A percentile compares a stretch with the other conserved stretches of the same genome.
These are phyloP conservation scores for Euptelea pleiosperma DNA, from an alignment of 164 flowering plant genomes.

Conservation along the genomic window DNA sequence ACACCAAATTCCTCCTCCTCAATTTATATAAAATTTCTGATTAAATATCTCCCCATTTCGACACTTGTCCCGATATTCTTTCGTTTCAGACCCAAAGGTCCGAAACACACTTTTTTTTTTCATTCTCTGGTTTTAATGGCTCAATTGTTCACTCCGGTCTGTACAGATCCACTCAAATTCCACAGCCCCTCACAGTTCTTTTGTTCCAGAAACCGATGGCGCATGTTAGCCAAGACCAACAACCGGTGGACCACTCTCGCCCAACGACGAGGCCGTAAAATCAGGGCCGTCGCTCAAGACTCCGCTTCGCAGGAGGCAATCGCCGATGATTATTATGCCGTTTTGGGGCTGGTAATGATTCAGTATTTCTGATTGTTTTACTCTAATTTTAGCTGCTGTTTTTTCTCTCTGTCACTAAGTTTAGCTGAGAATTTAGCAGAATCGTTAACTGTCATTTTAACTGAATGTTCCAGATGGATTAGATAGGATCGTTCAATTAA, in stretches of 20 bases:
- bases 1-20: slow-evolving; percentile 20
- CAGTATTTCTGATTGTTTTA: not conserved
- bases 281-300: slow-evolving; percentile 44
- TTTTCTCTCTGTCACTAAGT: not conserved
- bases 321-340: slow-evolving; percentile 80
- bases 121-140: slow-evolving; percentile 36
- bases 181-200: slow-evolving; percentile 28
- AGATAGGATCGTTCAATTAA: too few relatives aligned
- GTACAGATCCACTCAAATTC: slow-evolving; percentile 55
- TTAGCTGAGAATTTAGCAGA: too few relatives aligned
- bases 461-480: too few relatives aligned
- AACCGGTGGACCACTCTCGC: slow-evolving; percentile 14
- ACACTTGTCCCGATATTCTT: not conserved
- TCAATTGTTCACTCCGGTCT: slow-evolving; percentile 55
- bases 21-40: not conserved
- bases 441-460: too few relatives aligned
- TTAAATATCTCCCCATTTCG: not conserved
- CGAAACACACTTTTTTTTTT: not conserved
- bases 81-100: not conserved
- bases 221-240: slow-evolving; percentile 21
- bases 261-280: slow-evolving; percentile 29
- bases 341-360: slow-evolving; percentile 67
- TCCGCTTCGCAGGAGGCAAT: slow-evolving; percentile 29
- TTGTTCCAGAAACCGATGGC: slow-evolving; percentile 26
- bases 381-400: not conserved